Base-by-base conservation (phyloP, 192 early-diverging fungal species). In the Coemansia sp. region DNA sequence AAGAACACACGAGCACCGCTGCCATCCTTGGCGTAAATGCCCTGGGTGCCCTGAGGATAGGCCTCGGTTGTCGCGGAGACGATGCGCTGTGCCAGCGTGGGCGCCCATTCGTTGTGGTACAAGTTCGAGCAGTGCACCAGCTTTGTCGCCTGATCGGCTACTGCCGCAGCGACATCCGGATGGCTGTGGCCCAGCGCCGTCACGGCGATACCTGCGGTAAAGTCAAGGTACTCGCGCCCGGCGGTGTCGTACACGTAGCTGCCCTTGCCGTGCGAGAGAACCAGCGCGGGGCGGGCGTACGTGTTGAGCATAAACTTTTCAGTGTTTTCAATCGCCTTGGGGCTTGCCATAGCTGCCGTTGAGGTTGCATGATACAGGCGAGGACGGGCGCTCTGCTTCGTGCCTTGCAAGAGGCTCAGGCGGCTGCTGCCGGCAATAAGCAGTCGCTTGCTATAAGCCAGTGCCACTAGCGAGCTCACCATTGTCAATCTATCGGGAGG, bases 191-290 rank as follows among this genome's bases (percentile, higher is more conserved):
- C 97, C 0, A 99, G 85, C 2, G 93, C 94, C 54, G 89, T 93
- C 22, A 98, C 96, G 11, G 97, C 95, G 57, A 99, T 99, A 17
- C 97, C 97, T 0, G 96, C 92, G 0, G 88, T 90, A 59, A 99
- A 92, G 75, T 99, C 97, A 11, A 99, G 83, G 72, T 91, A 99
- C 61, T 86, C 76, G 12, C 92, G 88, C 60, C 90, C 87, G 20
- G 75, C 77, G 1, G 86, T 80, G 69, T 97, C 96, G 65, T 90
- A 94, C 14, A 99, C 74, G 20, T 88, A 87, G 73, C 80, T 84
- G 6, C 95, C 94, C 76, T 93, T 84, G 43, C 96, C 97, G 60
- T 92, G 90, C 8, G 88, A 88, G 47, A 99, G 86, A 31, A 92
- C 80, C 4, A 92, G 68, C n/a, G 83, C 65, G 9, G 92, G 92